phyloP scores from a whole-genome alignment of 2,329 filamentous ascomycete species.

The Fusarium albidum region DNA sequence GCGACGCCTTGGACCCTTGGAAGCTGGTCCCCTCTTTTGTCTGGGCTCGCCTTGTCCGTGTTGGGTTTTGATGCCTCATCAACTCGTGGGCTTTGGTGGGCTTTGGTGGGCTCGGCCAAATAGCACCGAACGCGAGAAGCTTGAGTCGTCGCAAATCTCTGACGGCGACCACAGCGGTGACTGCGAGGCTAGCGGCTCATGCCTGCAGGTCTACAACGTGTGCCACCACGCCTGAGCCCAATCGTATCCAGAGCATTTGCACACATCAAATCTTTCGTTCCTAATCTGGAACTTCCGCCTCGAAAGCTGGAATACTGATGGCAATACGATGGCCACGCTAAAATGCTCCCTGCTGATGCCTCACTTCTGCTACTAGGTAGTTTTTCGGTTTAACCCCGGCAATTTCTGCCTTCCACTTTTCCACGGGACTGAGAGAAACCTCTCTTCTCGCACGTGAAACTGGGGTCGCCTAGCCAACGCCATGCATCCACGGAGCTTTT shows the following conservation, averaged over 20 bases:
- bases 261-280: constrained; percentile 3
- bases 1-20: constrained; percentile 31
- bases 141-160: constrained; percentile 18
- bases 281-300: constrained; percentile 26
- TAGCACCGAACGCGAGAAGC: constrained; percentile 34
- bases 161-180: constrained; percentile 28
- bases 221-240: constrained; percentile 23
- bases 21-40: constrained; percentile 23
- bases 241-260: constrained; percentile 2
- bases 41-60: constrained; percentile 18
- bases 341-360: too few species aligned
- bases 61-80: constrained; percentile 12
- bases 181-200: constrained; percentile 30
- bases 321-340: background rate
- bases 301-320: constrained; percentile 2
- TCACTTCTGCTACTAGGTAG: constrained; percentile 24
- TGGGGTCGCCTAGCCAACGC: constrained; percentile 2
- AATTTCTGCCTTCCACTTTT: constrained; percentile 3
- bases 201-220: constrained; percentile 23
- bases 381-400: constrained; percentile 19
- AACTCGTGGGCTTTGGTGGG: background rate
- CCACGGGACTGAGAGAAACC: constrained; percentile 1
- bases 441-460: constrained; percentile 30
- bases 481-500: constrained; percentile 33
- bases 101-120: constrained; percentile 25